Base-by-base conservation (phyloP, 2,329 filamentous ascomycete species). In the Neurospora crassa region DNA sequence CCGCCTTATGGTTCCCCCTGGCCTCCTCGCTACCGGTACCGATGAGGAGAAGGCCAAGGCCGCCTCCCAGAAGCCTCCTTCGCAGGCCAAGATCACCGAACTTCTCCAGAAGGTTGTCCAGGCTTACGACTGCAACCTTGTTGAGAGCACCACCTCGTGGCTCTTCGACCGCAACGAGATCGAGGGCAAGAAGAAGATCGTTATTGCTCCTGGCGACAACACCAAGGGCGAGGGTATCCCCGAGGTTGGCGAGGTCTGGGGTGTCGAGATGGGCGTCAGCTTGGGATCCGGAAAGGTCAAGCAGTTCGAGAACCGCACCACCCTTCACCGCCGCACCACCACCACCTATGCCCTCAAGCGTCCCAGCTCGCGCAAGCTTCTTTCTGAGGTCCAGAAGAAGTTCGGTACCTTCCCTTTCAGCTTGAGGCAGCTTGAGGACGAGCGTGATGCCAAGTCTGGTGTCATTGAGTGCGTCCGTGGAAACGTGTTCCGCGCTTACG, bases 141-240 rank as follows among this genome's bases (percentile, higher is more conserved):
- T 99, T 71, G 96, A 99, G 88, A 97, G 94, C 87, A 99, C 96
- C 74, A 99, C 96, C 63, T 97, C 93, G 79, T 99, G 96, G 94
- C 84, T 93, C 73, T 98, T 99, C 81, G 94, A 93, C 79, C 92
- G 92, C 81, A 97, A 98, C 83, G 96, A 99, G 83, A 98, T 99
- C 75, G 96, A 99, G 85, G 92, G 92, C 78, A 81, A 91, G 86
- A 97, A 97, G 90, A 98, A 97, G 89, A 97, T 99, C 79, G 96
- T 99, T 76, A 86, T 99, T 71, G 88, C 93, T 34, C 92, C 94
- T 42, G 88, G 90, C 69, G 94, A 97, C 78, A 93, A 93, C 75
- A 90, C 92, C 79, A 96, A 94, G 85, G 95, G 95, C 71, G 96
- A 99, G 73, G 96, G 96, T 79, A 82, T 89, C 71, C 92, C 96